These are phyloP conservation scores for Penicillium odoratum DNA, from an alignment of 495 filamentous ascomycete species.

Conservation along the genomic window DNA sequence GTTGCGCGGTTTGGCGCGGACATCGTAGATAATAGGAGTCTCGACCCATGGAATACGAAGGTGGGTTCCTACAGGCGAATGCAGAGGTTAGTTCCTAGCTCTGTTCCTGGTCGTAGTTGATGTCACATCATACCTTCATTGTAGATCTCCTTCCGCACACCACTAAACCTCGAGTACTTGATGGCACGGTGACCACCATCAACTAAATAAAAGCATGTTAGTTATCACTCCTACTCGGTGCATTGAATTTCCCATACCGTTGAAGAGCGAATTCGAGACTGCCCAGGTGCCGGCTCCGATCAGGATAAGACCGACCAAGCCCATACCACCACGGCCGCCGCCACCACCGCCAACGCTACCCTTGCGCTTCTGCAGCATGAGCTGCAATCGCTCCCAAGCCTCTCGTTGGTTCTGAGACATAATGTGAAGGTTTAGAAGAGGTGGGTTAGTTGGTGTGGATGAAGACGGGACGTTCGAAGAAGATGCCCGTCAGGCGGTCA, in stretches of 20 bases:
- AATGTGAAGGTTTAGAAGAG: conserved; percentile 29
- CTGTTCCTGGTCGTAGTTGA: neutral
- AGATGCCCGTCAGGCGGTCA: conserved; percentile 25
- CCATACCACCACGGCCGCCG: conserved; percentile 47
- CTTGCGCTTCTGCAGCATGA: conserved; percentile 56
- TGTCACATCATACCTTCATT: conserved; percentile 68
- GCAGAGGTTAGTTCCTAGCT: conserved; percentile 17
- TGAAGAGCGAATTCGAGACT: conserved; percentile 88
- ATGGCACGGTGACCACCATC: conserved; percentile 99
- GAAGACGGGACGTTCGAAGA: conserved; percentile 27
- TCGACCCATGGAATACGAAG: conserved; percentile 94
- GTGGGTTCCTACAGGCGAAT: conserved; percentile 71
- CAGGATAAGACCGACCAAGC: conserved; percentile 49
- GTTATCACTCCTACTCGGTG: neutral
- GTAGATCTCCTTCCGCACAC: conserved; percentile 97
- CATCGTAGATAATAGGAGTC: conserved; percentile 94
- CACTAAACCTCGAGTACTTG: conserved; percentile 92
- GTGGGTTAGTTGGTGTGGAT: conserved; percentile 20
- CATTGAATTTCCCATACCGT: conserved; percentile 53
- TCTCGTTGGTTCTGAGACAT: conserved; percentile 63
- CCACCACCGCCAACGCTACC: conserved; percentile 41
- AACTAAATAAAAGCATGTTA: conserved; percentile 54
- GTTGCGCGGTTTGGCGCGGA: conserved; percentile 94
- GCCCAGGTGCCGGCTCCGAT: conserved; percentile 65
- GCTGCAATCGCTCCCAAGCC: conserved; percentile 63